A percentile compares a stretch with the other conserved stretches of the same genome.
These are phyloP conservation scores for Schrenkiella parvula DNA, from an alignment of 345 rosid genomes.

Conservation along the genomic window DNA sequence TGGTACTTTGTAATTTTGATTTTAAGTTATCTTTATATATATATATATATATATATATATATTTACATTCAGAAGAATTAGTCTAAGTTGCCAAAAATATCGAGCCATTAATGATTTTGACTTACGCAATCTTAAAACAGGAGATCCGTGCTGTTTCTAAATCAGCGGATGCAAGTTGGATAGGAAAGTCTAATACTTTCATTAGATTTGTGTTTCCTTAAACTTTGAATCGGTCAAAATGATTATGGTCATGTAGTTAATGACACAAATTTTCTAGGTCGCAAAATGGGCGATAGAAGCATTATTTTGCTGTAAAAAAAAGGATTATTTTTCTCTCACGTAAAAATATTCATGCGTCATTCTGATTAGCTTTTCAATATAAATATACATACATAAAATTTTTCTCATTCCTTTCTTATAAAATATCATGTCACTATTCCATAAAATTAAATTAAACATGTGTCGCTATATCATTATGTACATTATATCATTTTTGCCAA, in stretches of 20 bases:
- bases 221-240: conserved; percentile 28
- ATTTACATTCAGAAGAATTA: not conserved
- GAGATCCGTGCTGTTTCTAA: conserved; percentile 23
- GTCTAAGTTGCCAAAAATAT: conserved; percentile 5
- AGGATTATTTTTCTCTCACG: not conserved
- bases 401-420: not conserved
- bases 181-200: conserved; percentile 11
- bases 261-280: not conserved
- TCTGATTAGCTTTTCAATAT: not conserved
- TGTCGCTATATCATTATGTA: not conserved
- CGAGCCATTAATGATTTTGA: conserved; percentile 24
- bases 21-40: not conserved
- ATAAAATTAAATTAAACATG: not conserved
- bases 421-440: not conserved
- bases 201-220: not conserved
- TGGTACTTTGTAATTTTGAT: not conserved
- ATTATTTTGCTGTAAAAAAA: not conserved
- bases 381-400: not conserved
- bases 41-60: not conserved
- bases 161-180: conserved; percentile 22
- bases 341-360: not conserved
- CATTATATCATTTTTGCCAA: too few relatives aligned
- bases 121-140: conserved; percentile 10
- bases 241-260: not conserved
- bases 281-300: not conserved